These are phyloP conservation scores for Candida tallmaniae DNA, from an alignment of 805 yeast species.

Conservation along the genomic window DNA sequence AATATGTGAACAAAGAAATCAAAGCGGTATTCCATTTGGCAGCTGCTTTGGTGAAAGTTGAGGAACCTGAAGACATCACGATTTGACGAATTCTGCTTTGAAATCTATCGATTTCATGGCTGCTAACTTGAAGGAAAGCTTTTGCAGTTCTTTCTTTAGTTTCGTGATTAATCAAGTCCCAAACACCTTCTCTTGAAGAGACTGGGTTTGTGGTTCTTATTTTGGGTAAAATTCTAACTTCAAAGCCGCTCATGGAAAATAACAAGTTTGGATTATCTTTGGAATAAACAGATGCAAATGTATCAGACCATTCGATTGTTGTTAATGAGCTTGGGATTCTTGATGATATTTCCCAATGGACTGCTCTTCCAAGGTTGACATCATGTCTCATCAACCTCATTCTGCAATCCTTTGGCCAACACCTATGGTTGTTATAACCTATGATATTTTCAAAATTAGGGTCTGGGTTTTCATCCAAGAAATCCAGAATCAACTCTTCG, in stretches of 20 bases:
- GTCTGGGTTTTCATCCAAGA: constrained; percentile 80
- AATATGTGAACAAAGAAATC: constrained; percentile 81
- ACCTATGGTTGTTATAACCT: constrained; percentile 81
- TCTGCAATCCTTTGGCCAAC: constrained; percentile 93
- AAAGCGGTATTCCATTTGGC: constrained; percentile 95
- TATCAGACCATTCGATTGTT: constrained; percentile 69
- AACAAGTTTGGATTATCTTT: constrained; percentile 84
- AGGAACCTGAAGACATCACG: constrained; percentile 91
- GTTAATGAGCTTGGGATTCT: constrained; percentile 77
- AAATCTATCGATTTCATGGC: constrained; percentile 74
- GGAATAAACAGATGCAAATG: constrained; percentile 85
- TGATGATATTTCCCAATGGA: constrained; percentile 81
- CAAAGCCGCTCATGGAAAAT: constrained; percentile 94
- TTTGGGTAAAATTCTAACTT: constrained; percentile 82
- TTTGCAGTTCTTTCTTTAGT: constrained; percentile 85
- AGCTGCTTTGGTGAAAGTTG: constrained; percentile 91
- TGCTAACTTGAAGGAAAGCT: constrained; percentile 80
- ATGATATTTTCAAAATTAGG: constrained; percentile 84
- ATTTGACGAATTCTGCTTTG: constrained; percentile 83
- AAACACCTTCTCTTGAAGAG: constrained; percentile 74
- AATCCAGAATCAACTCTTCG: constrained; percentile 69
- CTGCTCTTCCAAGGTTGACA: constrained; percentile 88
- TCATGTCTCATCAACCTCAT: constrained; percentile 90
- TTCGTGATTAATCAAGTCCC: constrained; percentile 73
- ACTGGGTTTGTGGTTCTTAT: constrained; percentile 49